A percentile compares a stretch with the other conserved stretches of the same genome.
phyloP scores from a whole-genome alignment of 164 flowering plant genomes.

The Macadamia tetraphylla region DNA sequence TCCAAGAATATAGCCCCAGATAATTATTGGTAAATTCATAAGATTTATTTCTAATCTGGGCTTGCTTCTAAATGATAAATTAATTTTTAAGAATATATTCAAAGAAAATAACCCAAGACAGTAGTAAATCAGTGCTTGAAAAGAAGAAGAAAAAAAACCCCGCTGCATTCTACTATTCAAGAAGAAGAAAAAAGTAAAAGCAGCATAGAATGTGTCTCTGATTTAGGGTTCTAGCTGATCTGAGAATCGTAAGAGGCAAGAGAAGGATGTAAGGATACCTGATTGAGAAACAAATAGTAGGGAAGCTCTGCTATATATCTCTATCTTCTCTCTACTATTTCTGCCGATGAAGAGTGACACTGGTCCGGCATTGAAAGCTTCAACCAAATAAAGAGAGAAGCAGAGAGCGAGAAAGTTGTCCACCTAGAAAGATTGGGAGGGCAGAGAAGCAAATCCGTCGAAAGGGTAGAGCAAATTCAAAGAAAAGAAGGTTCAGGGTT shows the following conservation, averaged over 20 bases:
- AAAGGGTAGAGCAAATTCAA: no score
- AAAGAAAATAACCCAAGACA: no score
- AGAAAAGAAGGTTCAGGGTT: no score
- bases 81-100: no score
- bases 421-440: neutral
- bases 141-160: neutral
- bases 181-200: no score
- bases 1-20: neutral
- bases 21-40: neutral
- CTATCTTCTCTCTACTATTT: neutral
- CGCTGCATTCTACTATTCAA: no score
- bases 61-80: neutral
- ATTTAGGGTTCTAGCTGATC: neutral
- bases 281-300: constrained; percentile 3
- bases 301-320: neutral
- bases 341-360: neutral
- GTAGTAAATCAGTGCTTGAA: neutral
- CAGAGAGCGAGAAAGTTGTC: neutral
- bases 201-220: neutral
- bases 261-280: constrained; percentile 1
- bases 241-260: neutral
- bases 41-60: neutral
- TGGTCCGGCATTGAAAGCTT: neutral
- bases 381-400: neutral
- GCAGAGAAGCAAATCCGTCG: no score